phyloP scores from a whole-genome alignment of 2,329 filamentous ascomycete genomes.

The Trichoderma pleuroti region DNA sequence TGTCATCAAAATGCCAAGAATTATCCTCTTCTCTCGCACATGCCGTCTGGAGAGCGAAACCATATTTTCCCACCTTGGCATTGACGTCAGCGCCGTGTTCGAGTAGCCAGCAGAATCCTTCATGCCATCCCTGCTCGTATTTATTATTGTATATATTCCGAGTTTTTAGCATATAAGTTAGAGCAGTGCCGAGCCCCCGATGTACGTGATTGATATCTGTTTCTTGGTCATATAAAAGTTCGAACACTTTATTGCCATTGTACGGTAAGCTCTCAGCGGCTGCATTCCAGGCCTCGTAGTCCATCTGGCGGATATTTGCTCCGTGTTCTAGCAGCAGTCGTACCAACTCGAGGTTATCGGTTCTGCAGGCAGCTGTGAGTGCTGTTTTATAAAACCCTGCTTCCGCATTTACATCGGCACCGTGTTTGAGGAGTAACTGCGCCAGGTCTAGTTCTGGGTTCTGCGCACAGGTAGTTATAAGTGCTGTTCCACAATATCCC shows the following conservation, averaged over 20 bases:
- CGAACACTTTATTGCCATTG: not conserved
- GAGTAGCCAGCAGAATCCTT: not conserved
- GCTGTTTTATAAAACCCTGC: not conserved
- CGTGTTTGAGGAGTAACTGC: not conserved
- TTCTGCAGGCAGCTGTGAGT: not conserved
- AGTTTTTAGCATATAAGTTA: not conserved
- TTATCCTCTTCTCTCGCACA: not conserved
- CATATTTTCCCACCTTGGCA: not conserved
- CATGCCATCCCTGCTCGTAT: not conserved
- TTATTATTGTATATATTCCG: accelerated
- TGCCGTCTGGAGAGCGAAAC: constrained; percentile 20
- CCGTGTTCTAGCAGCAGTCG: not conserved
- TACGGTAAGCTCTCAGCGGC: not conserved
- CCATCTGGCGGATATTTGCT: not conserved
- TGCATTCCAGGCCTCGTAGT: not conserved
- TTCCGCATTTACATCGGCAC: not conserved
- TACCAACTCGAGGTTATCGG: accelerated
- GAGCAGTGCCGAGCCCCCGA: not conserved
- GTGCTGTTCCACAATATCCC: not conserved
- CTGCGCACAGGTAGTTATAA: no score
- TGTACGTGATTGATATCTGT: not conserved
- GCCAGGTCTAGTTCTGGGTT: no score
- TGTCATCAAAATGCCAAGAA: no score
- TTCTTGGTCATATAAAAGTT: not conserved
- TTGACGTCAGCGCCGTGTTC: not conserved